Evolutionary conservation across 2,329 filamentous ascomycete genomes (phyloP), one percentile per base, ranked within the genome.

Genomic region (Scedosporium apiospermum): DNA sequence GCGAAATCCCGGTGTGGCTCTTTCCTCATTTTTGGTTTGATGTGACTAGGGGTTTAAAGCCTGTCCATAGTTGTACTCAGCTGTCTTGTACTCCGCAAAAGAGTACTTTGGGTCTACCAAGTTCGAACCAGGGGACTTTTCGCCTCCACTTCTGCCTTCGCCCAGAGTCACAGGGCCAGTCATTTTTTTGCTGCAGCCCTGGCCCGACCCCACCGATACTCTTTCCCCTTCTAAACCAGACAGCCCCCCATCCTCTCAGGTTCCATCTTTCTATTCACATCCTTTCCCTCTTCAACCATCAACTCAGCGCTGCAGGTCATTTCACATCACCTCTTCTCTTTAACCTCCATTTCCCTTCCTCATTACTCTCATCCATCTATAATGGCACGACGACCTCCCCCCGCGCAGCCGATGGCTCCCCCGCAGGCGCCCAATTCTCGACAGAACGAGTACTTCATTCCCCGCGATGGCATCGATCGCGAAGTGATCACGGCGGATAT

Each of bases 401-500:
- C 62, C 63, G 57, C 63, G 65, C 55, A 65, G 66, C 72, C 68
- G 66, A 71, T 42, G 66, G 66, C 63, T 69, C 77, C 61, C 72
- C 78, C 63, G 75, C 77, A 63, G 71, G 73, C 61, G 44, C 42
- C 61, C 16, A 62, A 62, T 42, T 23, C 61, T 66, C 82, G 83
- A 64, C 84, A 88, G 73, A 90, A 90, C 75, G 88, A 91, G 76
- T 92, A 91, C 73, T 92, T 92, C 74, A 86, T 92, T 62, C 87
- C 88, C 57, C 85, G 88, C 70, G 88, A 91, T 74, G 89, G 89
- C 72, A 93, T 93, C 75, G 88, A 90, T 73, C 86, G 89, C 69
- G 89, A 93, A 75, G 89, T 93, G 70, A 91, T 93, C 75, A 90
- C 90, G 66, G 87, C 88, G 72, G 89, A 93, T 73, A 91, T 93